Percentiles rank a stretch among this genome's conserved stretches.
These are phyloP conservation scores for Stachybotrys chlorohalonatus DNA, from an alignment of 2,329 filamentous ascomycete species.

Conservation along the genomic window DNA sequence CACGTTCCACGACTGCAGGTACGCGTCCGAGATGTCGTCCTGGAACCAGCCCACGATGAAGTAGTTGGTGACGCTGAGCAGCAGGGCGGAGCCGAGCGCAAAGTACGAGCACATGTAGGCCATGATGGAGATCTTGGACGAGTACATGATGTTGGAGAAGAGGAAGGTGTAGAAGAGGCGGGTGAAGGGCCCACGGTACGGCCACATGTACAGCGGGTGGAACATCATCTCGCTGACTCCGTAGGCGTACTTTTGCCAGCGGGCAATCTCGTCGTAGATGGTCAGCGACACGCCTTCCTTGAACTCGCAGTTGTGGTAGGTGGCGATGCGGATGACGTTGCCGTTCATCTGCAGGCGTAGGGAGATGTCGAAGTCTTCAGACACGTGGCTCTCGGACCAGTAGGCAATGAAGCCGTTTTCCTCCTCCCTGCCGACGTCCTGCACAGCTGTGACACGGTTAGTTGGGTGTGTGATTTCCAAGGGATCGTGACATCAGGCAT, in stretches of 20 bases:
- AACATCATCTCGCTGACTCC: slow-evolving; percentile 65
- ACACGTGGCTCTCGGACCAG: slow-evolving; percentile 70
- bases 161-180: slow-evolving; percentile 46
- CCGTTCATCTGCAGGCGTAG: slow-evolving; percentile 61
- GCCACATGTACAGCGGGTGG: slow-evolving; percentile 55
- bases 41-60: slow-evolving; percentile 64
- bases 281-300: slow-evolving; percentile 67
- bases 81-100: slow-evolving; percentile 57
- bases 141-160: slow-evolving; percentile 49
- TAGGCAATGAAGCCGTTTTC: slow-evolving; percentile 50
- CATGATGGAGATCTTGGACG: slow-evolving; percentile 63
- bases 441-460: neutral
- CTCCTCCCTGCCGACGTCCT: slow-evolving; percentile 1
- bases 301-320: slow-evolving; percentile 61
- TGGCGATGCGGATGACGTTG: slow-evolving; percentile 58
- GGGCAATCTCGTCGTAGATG: slow-evolving; percentile 61
- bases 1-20: slow-evolving; percentile 57
- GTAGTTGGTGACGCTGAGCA: slow-evolving; percentile 62
- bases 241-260: slow-evolving; percentile 68
- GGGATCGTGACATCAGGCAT: neutral
- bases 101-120: slow-evolving; percentile 66
- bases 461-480: neutral
- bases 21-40: slow-evolving; percentile 56
- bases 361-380: slow-evolving; percentile 70
- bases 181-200: slow-evolving; percentile 54